Percentiles rank a stretch among this genome's conserved stretches.
phyloP scores from a whole-genome alignment of 1,139 yeast species.

The Zygoascus sp. region DNA sequence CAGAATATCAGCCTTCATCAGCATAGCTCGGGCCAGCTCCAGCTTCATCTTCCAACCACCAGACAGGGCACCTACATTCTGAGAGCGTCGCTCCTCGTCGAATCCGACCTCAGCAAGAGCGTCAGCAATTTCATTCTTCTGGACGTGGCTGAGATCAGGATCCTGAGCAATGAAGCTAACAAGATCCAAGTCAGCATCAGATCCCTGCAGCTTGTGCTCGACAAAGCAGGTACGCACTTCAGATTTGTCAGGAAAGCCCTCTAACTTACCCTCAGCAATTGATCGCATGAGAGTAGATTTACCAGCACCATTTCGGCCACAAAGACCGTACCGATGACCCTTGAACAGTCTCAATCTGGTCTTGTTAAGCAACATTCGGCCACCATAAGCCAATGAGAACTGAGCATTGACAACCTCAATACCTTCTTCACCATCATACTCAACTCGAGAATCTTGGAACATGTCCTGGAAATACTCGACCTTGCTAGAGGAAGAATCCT shows the following conservation, averaged over 20 bases:
- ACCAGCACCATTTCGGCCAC: constrained; percentile 99
- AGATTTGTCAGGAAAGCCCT: constrained; percentile 92
- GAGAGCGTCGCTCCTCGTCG: constrained; percentile 81
- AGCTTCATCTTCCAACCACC: constrained; percentile 99
- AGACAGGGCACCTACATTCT: constrained; percentile 88
- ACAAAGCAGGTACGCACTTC: constrained; percentile 92
- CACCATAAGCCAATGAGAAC: constrained; percentile 94
- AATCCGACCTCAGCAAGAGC: constrained; percentile 88
- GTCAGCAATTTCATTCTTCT: constrained; percentile 61
- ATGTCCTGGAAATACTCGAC: constrained; percentile 56
- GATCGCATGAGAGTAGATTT: constrained; percentile 97
- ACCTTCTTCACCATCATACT: constrained; percentile 62
- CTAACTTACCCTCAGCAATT: constrained; percentile 93
- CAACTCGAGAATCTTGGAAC: constrained; percentile 58
- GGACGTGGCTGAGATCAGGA: constrained; percentile 64
- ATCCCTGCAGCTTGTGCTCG: constrained; percentile 94
- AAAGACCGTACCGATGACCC: constrained; percentile 96
- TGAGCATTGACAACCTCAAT: constrained; percentile 89
- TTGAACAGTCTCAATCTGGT: constrained; percentile 80
- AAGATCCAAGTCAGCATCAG: constrained; percentile 86
- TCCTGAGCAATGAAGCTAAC: constrained; percentile 88
- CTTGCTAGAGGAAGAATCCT: constrained; percentile 43
- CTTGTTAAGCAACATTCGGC: constrained; percentile 93
- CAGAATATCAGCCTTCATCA: constrained; percentile 93
- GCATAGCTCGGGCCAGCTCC: constrained; percentile 96